Base-by-base conservation (phyloP, 306 rosid genomes). In the Begonia loranthoides region DNA sequence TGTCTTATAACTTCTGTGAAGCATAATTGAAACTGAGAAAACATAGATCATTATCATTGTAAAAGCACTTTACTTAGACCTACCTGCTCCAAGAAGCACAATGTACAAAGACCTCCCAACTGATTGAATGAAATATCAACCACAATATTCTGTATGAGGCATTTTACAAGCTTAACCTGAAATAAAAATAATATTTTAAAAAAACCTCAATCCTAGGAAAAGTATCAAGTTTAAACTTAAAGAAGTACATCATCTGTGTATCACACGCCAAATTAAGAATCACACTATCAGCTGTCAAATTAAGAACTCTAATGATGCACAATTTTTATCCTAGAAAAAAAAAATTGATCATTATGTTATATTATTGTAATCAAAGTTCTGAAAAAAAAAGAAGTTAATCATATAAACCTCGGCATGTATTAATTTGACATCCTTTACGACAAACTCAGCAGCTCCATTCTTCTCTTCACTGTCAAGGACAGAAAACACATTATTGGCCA, bases 61-160 rank as follows among this genome's bases (percentile, higher is more conserved):
- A 28, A 28, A 28, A 28, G 36, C 36, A 28, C 9, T 28, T 28
- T 43, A 63, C 67, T 36, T 56, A 45, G 38, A 19, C 67, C 58
- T 78, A 87, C 96, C 94, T 78, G 80, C 68, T 83, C 96, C 76
- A 87, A 92, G 73, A 87, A 87, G 63, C 87, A 79, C 45, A 83
- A 74, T 6, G 92, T 87, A 73, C 78, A 71, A 61, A 87, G 90
- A 62, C 94, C 96, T 64, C 96, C 96, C 65, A 87, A 64, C 70
- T 87, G 96, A 74, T 87, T 83, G 87, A 80, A 87, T 58, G 96
- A 87, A 51, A 87, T 80, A 70, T 87, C 96, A 52, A 87, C 94
- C 16, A 83, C 77, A 40, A 80, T 76, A 74, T 83, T 67, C 72
- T 83, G 85, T 66, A 87, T 80, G 62, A 87, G 70, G 65, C 94